Evolutionary conservation across 306 rosid genomes (phyloP).

Genomic region (Vigna unguiculata): DNA sequence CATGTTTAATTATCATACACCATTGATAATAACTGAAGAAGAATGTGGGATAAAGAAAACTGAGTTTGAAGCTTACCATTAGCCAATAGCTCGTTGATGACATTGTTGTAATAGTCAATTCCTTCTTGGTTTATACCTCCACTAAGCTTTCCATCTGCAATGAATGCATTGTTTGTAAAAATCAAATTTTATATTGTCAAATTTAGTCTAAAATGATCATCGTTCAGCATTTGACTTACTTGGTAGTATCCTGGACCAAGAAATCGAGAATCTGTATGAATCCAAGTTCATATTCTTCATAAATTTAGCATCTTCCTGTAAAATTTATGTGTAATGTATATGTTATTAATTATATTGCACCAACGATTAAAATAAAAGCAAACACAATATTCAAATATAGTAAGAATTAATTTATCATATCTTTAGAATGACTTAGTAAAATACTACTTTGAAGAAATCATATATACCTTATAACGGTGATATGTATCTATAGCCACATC

Average conservation of each 20-base stretch:
- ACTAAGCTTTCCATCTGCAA: constrained; percentile 58
- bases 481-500: constrained; percentile 57
- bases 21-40: not conserved
- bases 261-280: constrained; percentile 73
- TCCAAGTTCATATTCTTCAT: constrained; percentile 65
- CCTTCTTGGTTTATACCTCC: constrained; percentile 69
- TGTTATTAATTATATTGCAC: not conserved
- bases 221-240: constrained; percentile 48
- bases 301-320: constrained; percentile 66
- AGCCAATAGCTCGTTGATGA: constrained; percentile 61
- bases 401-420: no score
- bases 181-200: not conserved
- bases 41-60: not conserved
- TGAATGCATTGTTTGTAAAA: not conserved
- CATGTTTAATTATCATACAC: not conserved
- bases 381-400: not conserved
- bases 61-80: constrained; percentile 47
- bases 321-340: not conserved
- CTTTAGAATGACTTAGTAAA: no score
- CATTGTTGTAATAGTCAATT: constrained; percentile 61
- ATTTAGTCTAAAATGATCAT: not conserved
- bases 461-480: constrained; percentile 50
- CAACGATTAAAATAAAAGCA: not conserved
- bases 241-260: constrained; percentile 79
- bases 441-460: not conserved